Base-by-base conservation (phyloP, 2,329 filamentous ascomycete species). In the Podosphaera xanthii region DNA sequence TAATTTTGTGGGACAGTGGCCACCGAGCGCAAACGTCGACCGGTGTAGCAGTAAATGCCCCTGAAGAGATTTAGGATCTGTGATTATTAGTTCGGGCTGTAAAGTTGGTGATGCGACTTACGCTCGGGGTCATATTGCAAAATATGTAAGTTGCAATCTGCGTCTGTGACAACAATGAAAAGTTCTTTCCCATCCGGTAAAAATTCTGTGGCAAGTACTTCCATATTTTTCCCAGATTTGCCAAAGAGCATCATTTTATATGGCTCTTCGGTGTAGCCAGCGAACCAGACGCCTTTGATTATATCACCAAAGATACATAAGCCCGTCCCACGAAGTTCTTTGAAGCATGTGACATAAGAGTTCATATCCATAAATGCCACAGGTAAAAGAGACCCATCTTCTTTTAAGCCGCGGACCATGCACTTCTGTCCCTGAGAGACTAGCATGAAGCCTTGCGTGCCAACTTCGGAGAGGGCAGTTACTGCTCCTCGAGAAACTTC, bases 321-420 rank as follows among this genome's bases (percentile, higher is more conserved):
- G 0, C 91, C 90, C 0, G 88, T 94, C 1, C 84, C 82, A 2
- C 82, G 82, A 22, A 98, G 76, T 66, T 88, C 87, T 67, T 90
- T 92, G 59, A 88, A 79, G n/a, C 84, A 81, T 2, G 83, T 87
- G 10, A 95, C 87, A 67, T 95, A 92, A 71, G 87, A 94, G 72
- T 87, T 92, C 82, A 96, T 94, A 67, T 98, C 92, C 77, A 98
- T 86, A 68, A 98, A 98, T 0, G 92, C 92, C 2, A 98, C 91
- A 0, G 92, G 92, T 0, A 97, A 76, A 58, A 97, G 77, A 1
- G 86, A 89, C 0, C 90, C 88, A 68, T 98, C 92, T 70, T 98
- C 92, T 70, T 96, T 96, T 2, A 98, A 77, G 48, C 92, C 92
- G 61, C 92, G 79, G 0, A 98, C 89, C 86, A 98, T 94, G 70